Evolutionary conservation across 2,329 filamentous ascomycete genomes (phyloP).

Genomic region (Venturia pyrina): DNA sequence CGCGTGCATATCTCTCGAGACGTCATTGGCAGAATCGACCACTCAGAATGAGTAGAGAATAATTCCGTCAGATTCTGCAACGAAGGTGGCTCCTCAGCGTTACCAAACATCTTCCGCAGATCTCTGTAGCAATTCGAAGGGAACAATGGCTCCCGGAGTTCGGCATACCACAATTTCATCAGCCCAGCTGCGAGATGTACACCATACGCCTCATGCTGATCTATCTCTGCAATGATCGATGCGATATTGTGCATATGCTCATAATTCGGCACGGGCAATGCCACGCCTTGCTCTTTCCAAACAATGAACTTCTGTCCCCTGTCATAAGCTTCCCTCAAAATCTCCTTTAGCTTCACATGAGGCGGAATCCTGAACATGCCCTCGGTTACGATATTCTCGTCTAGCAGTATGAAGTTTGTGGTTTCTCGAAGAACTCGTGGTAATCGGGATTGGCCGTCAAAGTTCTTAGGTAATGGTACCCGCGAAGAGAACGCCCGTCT

Average conservation of each 20-base stretch:
- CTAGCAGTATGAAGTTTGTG: constrained; percentile 40
- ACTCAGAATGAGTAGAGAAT: constrained; percentile 35
- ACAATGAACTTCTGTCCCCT: constrained; percentile 44
- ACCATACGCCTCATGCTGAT: constrained; percentile 41
- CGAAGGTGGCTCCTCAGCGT: constrained; percentile 27
- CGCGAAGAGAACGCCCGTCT: constrained; percentile 37
- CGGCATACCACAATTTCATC: constrained; percentile 47
- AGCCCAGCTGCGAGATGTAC: constrained; percentile 43
- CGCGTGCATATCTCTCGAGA: constrained; percentile 39
- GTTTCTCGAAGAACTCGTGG: constrained; percentile 44
- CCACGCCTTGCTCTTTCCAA: constrained; percentile 36
- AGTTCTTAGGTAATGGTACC: constrained; percentile 37
- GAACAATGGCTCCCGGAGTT: constrained; percentile 42
- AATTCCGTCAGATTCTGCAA: constrained; percentile 36
- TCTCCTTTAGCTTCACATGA: constrained; percentile 38
- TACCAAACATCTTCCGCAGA: constrained; percentile 33
- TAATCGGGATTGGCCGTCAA: constrained; percentile 35
- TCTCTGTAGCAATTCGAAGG: constrained; percentile 38
- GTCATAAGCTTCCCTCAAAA: constrained; percentile 45
- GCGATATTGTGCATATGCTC: constrained; percentile 24
- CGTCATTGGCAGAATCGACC: constrained; percentile 34
- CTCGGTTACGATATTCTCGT: constrained; percentile 38
- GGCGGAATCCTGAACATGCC: constrained; percentile 46
- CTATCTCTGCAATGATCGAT: constrained; percentile 36
- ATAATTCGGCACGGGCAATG: constrained; percentile 25